These are phyloP conservation scores for Hypomontagnella submonticulosa DNA, from an alignment of 495 filamentous ascomycete species.

Conservation along the genomic window DNA sequence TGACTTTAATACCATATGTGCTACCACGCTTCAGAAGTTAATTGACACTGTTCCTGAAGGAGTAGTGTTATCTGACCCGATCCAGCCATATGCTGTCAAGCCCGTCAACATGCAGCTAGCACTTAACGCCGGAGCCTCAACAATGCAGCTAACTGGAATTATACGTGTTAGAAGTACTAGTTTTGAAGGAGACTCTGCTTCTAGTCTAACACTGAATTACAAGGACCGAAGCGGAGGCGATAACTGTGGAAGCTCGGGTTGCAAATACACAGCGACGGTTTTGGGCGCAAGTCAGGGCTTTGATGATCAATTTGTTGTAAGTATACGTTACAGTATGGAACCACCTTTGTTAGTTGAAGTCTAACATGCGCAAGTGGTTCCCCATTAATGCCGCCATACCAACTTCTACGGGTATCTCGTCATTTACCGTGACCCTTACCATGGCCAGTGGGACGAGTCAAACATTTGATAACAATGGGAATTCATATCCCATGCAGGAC, in stretches of 20 bases:
- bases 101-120: slow-evolving; percentile 63
- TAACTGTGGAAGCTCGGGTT: slow-evolving; percentile 62
- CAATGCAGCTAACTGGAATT: slow-evolving; percentile 52
- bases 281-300: slow-evolving; percentile 64
- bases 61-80: slow-evolving; percentile 61
- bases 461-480: slow-evolving; percentile 60
- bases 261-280: slow-evolving; percentile 56
- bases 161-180: slow-evolving; percentile 59
- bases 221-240: slow-evolving; percentile 93
- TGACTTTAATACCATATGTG: slow-evolving; percentile 60
- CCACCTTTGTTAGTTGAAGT: not conserved
- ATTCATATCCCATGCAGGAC: slow-evolving; percentile 57
- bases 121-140: slow-evolving; percentile 51
- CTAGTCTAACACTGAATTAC: slow-evolving; percentile 75
- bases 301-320: slow-evolving; percentile 67
- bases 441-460: slow-evolving; percentile 55
- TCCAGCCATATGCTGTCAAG: slow-evolving; percentile 69
- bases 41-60: slow-evolving; percentile 68
- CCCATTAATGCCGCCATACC: slow-evolving; percentile 54
- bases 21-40: slow-evolving; percentile 66
- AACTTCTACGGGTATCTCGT: slow-evolving; percentile 57
- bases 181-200: slow-evolving; percentile 46
- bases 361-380: slow-evolving; percentile 54
- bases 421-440: slow-evolving; percentile 56
- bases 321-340: slow-evolving; percentile 14